phyloP scores from a whole-genome alignment of 2,329 filamentous ascomycete genomes.

The Fonsecaea nubica region DNA sequence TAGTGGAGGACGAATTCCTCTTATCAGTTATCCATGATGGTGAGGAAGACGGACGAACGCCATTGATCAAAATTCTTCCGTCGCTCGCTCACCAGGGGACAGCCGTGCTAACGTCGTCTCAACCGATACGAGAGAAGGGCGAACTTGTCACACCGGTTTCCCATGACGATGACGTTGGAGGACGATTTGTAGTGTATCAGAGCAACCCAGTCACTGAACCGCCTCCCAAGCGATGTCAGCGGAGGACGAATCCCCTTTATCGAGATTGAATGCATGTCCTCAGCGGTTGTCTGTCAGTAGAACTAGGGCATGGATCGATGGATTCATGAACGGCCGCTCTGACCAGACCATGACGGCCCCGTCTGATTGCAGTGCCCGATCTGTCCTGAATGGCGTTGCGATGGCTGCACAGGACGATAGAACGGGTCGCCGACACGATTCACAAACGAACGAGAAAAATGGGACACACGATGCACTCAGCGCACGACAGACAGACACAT shows the following conservation, averaged over 20 bases:
- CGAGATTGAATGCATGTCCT: not conserved
- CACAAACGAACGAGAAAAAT: not conserved
- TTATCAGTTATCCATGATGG: not conserved
- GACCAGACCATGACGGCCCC: not conserved
- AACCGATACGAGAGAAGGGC: not conserved
- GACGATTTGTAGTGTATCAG: not conserved
- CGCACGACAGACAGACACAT: not conserved
- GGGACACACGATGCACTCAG: conserved; percentile 1
- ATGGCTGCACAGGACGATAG: not conserved
- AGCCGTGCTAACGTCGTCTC: not conserved
- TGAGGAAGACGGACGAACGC: not conserved
- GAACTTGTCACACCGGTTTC: not conserved
- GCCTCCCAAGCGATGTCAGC: not conserved
- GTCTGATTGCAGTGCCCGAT: not conserved
- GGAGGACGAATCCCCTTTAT: not conserved
- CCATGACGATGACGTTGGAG: not conserved
- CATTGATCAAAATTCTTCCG: not conserved
- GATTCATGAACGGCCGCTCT: not conserved
- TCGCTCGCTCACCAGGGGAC: not conserved
- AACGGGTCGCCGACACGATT: conserved; percentile 2
- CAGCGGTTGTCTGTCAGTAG: not conserved
- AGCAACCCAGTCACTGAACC: not conserved
- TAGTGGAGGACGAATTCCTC: not conserved
- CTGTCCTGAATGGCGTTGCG: not conserved
- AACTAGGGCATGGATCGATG: not conserved